These are phyloP conservation scores for Dillenia suffruticosa DNA, from an alignment of 164 flowering plant species.

Conservation along the genomic window DNA sequence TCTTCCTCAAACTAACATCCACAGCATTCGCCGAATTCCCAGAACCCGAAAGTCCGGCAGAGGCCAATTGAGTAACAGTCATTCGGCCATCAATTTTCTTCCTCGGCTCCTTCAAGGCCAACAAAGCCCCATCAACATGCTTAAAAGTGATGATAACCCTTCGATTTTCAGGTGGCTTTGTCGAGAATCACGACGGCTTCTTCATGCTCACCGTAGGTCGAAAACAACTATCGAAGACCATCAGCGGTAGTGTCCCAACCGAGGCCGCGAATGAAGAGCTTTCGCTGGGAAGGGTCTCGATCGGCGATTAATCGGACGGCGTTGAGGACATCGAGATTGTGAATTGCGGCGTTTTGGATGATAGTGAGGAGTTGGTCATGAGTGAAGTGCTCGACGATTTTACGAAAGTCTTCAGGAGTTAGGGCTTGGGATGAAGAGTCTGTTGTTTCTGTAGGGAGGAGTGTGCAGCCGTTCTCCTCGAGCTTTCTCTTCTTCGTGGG, in stretches of 20 bases:
- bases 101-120: conserved; percentile 83
- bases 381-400: conserved; percentile 54
- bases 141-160: conserved; percentile 81
- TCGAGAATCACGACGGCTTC: conserved; percentile 87
- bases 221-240: conserved; percentile 53
- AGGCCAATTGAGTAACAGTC: conserved; percentile 84
- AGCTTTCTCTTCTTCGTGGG: conserved; percentile 63
- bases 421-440: conserved; percentile 12
- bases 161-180: conserved; percentile 66
- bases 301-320: conserved; percentile 71
- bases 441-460: conserved; percentile 3
- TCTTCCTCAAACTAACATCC: conserved; percentile 71
- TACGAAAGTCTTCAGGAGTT: conserved; percentile 51
- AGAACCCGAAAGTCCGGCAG: conserved; percentile 48
- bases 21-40: conserved; percentile 8
- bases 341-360: conserved; percentile 42
- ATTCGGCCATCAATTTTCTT: conserved; percentile 95
- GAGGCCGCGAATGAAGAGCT: conserved; percentile 95
- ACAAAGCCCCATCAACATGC: conserved; percentile 88
- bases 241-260: conserved; percentile 96
- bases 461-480: conserved; percentile 56
- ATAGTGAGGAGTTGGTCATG: conserved; percentile 60
- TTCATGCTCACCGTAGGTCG: conserved; percentile 73
- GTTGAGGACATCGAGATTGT: conserved; percentile 60
- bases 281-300: conserved; percentile 62